phyloP scores from a whole-genome alignment of 495 filamentous ascomycete genomes.

The Sordaria brevicollis region DNA sequence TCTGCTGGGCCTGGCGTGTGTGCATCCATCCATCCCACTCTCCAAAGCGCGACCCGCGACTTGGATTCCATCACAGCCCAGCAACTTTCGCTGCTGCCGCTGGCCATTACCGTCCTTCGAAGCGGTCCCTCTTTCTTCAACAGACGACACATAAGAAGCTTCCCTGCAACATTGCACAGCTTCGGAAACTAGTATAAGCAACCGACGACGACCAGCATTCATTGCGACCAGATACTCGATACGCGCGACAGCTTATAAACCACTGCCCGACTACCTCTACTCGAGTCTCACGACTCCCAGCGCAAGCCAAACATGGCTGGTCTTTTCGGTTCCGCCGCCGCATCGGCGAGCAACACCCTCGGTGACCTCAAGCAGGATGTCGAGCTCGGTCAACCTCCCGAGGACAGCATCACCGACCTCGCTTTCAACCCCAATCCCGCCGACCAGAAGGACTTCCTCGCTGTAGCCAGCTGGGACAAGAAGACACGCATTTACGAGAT shows the following conservation, averaged over 20 bases:
- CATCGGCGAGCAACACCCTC: conserved; percentile 54
- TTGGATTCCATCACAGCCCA: not conserved
- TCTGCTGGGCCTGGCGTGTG: not conserved
- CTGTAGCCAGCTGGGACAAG: conserved; percentile 85
- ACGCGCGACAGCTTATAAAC: not conserved
- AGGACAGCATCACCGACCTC: conserved; percentile 77
- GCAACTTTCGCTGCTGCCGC: not conserved
- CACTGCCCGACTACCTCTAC: not conserved
- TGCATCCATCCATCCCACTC: not conserved
- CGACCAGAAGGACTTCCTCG: conserved; percentile 56
- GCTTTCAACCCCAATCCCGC: conserved; percentile 54
- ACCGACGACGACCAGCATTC: not conserved
- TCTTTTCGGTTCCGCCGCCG: conserved; percentile 53
- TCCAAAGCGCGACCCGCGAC: not conserved
- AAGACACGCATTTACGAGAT: conserved; percentile 87
- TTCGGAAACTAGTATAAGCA: not conserved
- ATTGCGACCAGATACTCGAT: not conserved
- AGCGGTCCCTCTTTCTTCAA: not conserved
- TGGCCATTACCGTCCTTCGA: not conserved
- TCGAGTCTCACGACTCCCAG: not conserved
- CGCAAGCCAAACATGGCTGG: conserved; percentile 40
- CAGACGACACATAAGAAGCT: not conserved
- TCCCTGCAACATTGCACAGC: not conserved
- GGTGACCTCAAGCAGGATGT: conserved; percentile 90
- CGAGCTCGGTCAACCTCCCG: conserved; percentile 59